Evolutionary conservation across 2,329 filamentous ascomycete species (phyloP).

Genomic region (Paramyrothecium sp.): DNA sequence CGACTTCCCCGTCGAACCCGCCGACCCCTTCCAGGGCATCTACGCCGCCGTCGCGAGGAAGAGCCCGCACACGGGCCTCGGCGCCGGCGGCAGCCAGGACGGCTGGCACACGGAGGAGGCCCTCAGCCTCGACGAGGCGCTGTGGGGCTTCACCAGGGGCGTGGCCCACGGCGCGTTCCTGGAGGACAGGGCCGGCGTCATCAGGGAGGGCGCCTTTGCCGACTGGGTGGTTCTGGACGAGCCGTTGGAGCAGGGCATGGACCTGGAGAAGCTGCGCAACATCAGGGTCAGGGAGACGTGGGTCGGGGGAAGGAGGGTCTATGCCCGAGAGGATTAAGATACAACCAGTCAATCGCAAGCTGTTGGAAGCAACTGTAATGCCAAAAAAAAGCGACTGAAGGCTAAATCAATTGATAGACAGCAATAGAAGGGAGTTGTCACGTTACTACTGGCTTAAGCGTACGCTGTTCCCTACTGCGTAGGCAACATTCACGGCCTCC

Average conservation of each 20-base stretch:
- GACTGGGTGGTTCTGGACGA: constrained; percentile 70
- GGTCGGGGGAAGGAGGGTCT: constrained; percentile 58
- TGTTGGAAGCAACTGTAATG: no score
- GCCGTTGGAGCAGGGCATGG: constrained; percentile 45
- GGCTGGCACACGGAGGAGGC: constrained; percentile 62
- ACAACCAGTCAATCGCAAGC: no score
- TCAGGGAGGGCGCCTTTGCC: constrained; percentile 59
- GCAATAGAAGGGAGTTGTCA: no score
- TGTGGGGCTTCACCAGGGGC: constrained; percentile 60
- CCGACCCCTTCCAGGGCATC: constrained; percentile 65
- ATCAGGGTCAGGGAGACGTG: constrained; percentile 65
- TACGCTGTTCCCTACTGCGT: no score
- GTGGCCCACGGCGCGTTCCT: constrained; percentile 59
- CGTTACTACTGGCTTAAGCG: no score
- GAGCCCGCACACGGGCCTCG: constrained; percentile 54
- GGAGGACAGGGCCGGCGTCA: constrained; percentile 57
- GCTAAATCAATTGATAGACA: no score
- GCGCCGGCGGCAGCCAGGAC: constrained; percentile 41
- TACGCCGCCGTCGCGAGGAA: constrained; percentile 65
- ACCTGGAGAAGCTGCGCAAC: constrained; percentile 50
- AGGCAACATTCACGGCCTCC: no score
- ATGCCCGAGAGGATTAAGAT: constrained; percentile 16
- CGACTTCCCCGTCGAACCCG: constrained; percentile 71
- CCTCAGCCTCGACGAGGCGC: constrained; percentile 56
- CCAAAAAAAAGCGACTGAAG: no score